Evolutionary conservation across 2,329 filamentous ascomycete genomes (phyloP), one percentile per base, ranked within the genome.

Genomic region (Fusarium xylarioides): DNA sequence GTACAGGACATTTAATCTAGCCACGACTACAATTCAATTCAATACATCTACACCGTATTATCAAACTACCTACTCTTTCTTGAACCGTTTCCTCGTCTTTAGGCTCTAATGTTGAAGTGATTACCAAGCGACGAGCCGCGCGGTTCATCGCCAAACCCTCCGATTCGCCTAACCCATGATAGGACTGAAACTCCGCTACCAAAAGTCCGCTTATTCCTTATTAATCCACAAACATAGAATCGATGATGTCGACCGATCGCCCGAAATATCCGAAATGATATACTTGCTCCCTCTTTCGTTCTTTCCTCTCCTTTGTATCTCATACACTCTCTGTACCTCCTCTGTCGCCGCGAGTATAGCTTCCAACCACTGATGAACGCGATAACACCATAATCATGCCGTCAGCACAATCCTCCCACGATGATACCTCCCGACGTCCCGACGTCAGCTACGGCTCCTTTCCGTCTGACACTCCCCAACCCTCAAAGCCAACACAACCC

Each of bases 401-500:
- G 63, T 42, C 63, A 64, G 44, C 53, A 57, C 40, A n/a, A 46
- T 32, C 56, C 42, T 44, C 62, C 40, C 32, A 19, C 32, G 42
- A 57, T 28, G 54, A 57, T 40, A 19, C 19, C 34, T 1, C 26
- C 43, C 38, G 32, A 59, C 47, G 23, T 35, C 32, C 54, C 50
- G 54, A 54, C 10, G 52, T 23, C n/a, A 42, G 19, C n/a, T 63
- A 67, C 37, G 69, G 66, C 46, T 63, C 64, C 26, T 58, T 68
- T 35, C 53, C 56, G 44, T 56, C 55, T 53, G 57, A 43, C 34
- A 32, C 53, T 18, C 70, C 72, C 21, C 50, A 63, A 7, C 73
- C 73, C 4, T 53, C 76, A 11, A 74, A 74, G 21, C 69, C 70
- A 11, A 60, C 71, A 15, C 71, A 73, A n/a, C 67, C 69, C 30